Evolutionary conservation across 345 rosid species (phyloP).

Genomic region (Populus simonii): DNA sequence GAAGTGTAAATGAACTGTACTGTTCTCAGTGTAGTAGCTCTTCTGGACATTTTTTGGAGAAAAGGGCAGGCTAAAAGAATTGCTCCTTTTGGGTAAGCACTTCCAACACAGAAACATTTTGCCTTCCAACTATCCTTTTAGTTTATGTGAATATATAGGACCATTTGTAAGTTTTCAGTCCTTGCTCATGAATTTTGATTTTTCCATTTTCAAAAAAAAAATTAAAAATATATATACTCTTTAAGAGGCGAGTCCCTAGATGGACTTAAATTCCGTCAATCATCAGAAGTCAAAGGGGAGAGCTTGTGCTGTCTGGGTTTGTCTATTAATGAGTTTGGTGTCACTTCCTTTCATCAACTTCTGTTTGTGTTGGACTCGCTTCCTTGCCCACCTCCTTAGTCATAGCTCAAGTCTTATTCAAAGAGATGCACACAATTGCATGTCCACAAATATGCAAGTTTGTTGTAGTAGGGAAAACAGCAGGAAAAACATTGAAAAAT

Average conservation of each 20-base stretch:
- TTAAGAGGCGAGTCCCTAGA: background rate
- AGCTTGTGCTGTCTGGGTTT: background rate
- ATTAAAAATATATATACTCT: too few relatives aligned
- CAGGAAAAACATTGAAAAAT: background rate
- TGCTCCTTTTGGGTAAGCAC: conserved; percentile 16
- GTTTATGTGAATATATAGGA: background rate
- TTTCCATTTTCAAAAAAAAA: background rate
- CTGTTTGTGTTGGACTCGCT: background rate
- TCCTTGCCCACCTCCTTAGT: background rate
- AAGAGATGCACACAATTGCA: background rate
- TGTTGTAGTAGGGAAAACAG: too few relatives aligned
- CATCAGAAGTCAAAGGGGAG: background rate
- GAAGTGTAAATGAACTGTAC: conserved; percentile 41
- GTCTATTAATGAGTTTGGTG: background rate
- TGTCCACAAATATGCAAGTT: background rate
- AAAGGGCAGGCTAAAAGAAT: background rate
- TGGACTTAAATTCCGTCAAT: background rate
- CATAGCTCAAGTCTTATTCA: background rate
- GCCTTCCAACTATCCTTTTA: background rate
- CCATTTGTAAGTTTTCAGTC: background rate
- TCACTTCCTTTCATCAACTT: background rate
- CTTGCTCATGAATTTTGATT: background rate
- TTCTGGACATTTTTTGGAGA: background rate
- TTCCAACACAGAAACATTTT: background rate
- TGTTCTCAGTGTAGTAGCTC: background rate